These are phyloP conservation scores for Macrophomina pseudophaseolina DNA, from an alignment of 2,329 filamentous ascomycete genomes.

Conservation along the genomic window DNA sequence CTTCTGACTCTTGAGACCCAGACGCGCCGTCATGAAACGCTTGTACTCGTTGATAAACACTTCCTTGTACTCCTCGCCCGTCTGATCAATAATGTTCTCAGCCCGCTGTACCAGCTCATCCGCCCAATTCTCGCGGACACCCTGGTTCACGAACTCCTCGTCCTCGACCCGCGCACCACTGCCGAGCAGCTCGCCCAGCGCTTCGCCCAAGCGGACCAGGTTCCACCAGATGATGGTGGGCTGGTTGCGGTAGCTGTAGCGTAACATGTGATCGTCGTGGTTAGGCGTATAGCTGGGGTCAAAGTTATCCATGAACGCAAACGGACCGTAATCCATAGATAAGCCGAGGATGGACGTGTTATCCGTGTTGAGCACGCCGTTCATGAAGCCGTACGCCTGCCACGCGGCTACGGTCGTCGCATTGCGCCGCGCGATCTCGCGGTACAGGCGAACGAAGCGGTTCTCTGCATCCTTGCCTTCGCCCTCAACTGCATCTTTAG, in stretches of 20 bases:
- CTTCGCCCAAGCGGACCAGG: slow-evolving; percentile 86
- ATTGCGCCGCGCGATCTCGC: slow-evolving; percentile 84
- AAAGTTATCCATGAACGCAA: slow-evolving; percentile 97
- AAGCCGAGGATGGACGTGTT: slow-evolving; percentile 92
- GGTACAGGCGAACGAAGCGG: slow-evolving; percentile 83
- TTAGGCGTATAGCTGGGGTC: slow-evolving; percentile 95
- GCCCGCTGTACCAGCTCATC: slow-evolving; percentile 76
- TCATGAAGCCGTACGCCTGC: slow-evolving; percentile 99
- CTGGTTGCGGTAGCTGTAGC: slow-evolving; percentile 93
- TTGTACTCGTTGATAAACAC: slow-evolving; percentile 92
- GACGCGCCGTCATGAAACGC: slow-evolving; percentile 75
- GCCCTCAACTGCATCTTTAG: slow-evolving; percentile 68
- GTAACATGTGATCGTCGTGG: slow-evolving; percentile 85
- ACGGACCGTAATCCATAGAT: slow-evolving; percentile 93
- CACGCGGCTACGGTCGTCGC: slow-evolving; percentile 87
- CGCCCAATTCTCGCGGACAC: slow-evolving; percentile 71
- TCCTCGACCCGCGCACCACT: slow-evolving; percentile 75
- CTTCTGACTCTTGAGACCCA: slow-evolving; percentile 74
- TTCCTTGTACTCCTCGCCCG: slow-evolving; percentile 85
- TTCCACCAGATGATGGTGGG: slow-evolving; percentile 99
- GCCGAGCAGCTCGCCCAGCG: slow-evolving; percentile 85
- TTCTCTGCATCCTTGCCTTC: slow-evolving; percentile 75
- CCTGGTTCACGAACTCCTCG: slow-evolving; percentile 70
- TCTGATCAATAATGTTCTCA: slow-evolving; percentile 79
- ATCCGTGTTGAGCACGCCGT: slow-evolving; percentile 96